Base-by-base conservation (phyloP, 805 yeast genomes). In the Wickerhamomyces canadensis region DNA sequence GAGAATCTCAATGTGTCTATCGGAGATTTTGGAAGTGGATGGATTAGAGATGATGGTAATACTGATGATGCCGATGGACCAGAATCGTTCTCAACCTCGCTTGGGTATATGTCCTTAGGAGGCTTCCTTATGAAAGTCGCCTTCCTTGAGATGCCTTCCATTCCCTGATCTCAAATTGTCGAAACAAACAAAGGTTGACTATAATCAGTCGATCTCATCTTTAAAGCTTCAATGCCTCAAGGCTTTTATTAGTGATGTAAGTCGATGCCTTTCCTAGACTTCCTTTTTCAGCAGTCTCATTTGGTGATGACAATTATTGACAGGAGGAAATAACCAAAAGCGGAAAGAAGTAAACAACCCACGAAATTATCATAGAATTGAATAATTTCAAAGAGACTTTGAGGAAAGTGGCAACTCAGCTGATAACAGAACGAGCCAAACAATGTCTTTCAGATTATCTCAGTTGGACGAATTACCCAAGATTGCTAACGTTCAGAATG, bases 401-500 rank as follows among this genome's bases (percentile, higher is more conserved):
- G 18, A 15, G 9, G 18, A 27, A 14, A 27, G 10, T 14, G 11
- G 10, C 4, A 6, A 14, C 21, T 16, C n/a, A n/a, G n/a, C 21
- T 14, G 16, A n/a, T 3, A 19, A 19, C 9, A 4, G 14, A 10
- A 18, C 6, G 4, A 15, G 19, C 15, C 11, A 18, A 5, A 14
- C 5, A 11, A 33, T 33, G 40, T 21, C 36, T 27, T 54, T 59
- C 36, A 61, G 64, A 37, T 58, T 72, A 13, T 70, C 76, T 2
- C 76, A 72, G 48, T 51, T 68, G 34, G 70, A 67, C 8, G 64
- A 70, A 2, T 47, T 77, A 2, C 83, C 84, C 3, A 50, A 53
- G 19, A 65, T 77, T 25, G 65, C 67, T 34, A 68, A 65, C 21
- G 65, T 76, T 2, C 63, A 57, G 21, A 37, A 70, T 6, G 80